Percentiles rank a stretch among this genome's conserved stretches.
phyloP scores from a whole-genome alignment of 495 filamentous ascomycete species.

The Aspergillus sclerotiicarbonarius region DNA sequence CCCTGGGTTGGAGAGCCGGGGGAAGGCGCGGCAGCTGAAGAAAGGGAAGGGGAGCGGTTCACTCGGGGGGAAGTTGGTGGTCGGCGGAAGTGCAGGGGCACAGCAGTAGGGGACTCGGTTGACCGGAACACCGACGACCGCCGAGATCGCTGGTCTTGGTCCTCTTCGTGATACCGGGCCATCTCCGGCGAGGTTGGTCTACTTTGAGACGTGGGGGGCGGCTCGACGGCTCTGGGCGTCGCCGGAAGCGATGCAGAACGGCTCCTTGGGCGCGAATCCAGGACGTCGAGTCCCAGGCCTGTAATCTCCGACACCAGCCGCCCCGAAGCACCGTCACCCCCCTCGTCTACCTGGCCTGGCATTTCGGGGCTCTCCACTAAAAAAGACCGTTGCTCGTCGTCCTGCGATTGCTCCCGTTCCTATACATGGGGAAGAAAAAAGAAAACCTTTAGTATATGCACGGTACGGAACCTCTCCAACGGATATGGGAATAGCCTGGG shows the following conservation, averaged over 20 bases:
- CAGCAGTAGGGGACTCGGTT: slow-evolving; percentile 46
- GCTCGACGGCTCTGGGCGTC: slow-evolving; percentile 32
- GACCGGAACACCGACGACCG: slow-evolving; percentile 33
- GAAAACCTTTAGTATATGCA: slow-evolving; percentile 39
- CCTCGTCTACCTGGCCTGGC: slow-evolving; percentile 32
- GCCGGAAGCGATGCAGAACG: slow-evolving; percentile 36
- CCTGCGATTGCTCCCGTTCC: slow-evolving; percentile 33
- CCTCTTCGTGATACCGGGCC: slow-evolving; percentile 15
- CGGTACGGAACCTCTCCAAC: slow-evolving; percentile 22
- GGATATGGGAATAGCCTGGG: slow-evolving; percentile 19
- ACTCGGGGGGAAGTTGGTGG: slow-evolving; percentile 42
- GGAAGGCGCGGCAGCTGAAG: slow-evolving; percentile 24
- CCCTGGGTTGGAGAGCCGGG: slow-evolving; percentile 33
- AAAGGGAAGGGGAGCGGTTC: slow-evolving; percentile 34
- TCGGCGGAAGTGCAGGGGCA: slow-evolving; percentile 50
- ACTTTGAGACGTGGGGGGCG: slow-evolving; percentile 34
- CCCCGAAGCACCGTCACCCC: slow-evolving; percentile 41
- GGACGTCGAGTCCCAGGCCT: slow-evolving; percentile 21
- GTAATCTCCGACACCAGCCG: slow-evolving; percentile 22
- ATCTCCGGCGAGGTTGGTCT: slow-evolving; percentile 38
- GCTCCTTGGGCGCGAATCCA: slow-evolving; percentile 34
- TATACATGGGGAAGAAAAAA: slow-evolving; percentile 37
- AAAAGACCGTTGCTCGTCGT: slow-evolving; percentile 44
- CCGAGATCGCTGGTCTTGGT: slow-evolving; percentile 17
- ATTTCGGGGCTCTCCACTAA: slow-evolving; percentile 52